Conservation (phyloP, 2,329 filamentous ascomycete genomes). For the Chaetomium globosum region DNA sequence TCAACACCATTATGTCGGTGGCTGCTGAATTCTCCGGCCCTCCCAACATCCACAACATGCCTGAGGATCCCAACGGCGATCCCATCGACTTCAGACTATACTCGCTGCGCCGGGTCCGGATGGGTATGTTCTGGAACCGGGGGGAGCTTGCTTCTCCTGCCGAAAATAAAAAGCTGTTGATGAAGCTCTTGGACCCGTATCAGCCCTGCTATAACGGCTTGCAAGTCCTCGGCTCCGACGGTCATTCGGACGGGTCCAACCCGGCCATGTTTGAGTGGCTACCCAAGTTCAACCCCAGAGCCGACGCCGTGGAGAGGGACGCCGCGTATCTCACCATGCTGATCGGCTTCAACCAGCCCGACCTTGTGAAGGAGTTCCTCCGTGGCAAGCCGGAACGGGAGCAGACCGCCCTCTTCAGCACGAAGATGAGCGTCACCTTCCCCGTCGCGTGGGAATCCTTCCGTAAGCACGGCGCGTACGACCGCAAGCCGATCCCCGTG, state of each 20-base stretch:
- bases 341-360: neutral
- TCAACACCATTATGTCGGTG: neutral
- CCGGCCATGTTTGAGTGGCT: constrained; percentile 16
- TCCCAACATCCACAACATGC: neutral
- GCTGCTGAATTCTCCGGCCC: neutral
- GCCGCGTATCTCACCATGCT: constrained; percentile 23
- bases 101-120: constrained; percentile 3
- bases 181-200: constrained; percentile 17
- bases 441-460: constrained; percentile 9
- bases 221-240: constrained; percentile 3
- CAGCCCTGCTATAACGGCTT: constrained; percentile 11
- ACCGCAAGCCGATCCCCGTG: neutral
- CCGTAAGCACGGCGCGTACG: constrained; percentile 5
- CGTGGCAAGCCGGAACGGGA: neutral
- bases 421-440: constrained; percentile 12
- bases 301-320: neutral
- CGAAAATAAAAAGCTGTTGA: neutral
- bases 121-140: constrained; percentile 4
- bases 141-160: neutral
- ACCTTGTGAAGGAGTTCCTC: constrained; percentile 12
- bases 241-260: neutral
- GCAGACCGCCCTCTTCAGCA: constrained; percentile 1
- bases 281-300: constrained; percentile 6
- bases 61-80: constrained; percentile 6
- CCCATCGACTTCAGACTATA: neutral